Evolutionary conservation across 2,329 filamentous ascomycete genomes (phyloP), one percentile per base, ranked within the genome.

Genomic region (Sordariomycetes sp.): DNA sequence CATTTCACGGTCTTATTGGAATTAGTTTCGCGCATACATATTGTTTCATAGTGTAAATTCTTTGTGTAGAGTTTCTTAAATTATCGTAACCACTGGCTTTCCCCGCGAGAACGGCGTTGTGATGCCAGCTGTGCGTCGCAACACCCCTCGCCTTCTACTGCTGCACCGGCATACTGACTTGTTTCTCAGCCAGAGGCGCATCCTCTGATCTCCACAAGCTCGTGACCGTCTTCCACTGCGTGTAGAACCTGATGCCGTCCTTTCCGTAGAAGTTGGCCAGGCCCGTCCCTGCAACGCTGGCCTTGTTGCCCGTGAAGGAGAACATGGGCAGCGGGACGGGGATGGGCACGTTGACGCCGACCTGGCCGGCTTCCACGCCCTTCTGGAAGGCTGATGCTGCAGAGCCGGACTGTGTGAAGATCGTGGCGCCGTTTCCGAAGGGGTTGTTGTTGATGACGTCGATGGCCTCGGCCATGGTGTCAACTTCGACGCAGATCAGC

Each of bases 231-330:
- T 94, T 93, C 53, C 80, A 72, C 63, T 94, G 86, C 6, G 87
- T 94, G 59, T 88, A 94, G 55, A 94, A 94, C 47, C 81, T 75
- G 49, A 94, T 56, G 16, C 86, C 87, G 1, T 84, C 82, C 59
- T 85, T 82, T 41, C 87, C 87, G 59, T 94, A 94, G 56, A 94
- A 94, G 12, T 84, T 88, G 59, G 75, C 88, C n/a, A 81, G 81
- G 38, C 87, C 86, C 29, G 85, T 85, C 33, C 86, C 87, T 0
- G 87, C 86, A 34, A 94, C 68, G 51, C 76, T 84, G 69, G 81
- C 85, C 76, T 94, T 86, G 62, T 77, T 78, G 32, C 72, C 73
- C 10, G 73, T 78, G 52, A 78, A 78, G 26, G 66, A 72, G 55
- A 76, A 78, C 64, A 76, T 74, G 44, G 72, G 72, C 38, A 78